Conservation (phyloP, 2,329 filamentous ascomycete genomes). For the Fusarium falciforme region DNA sequence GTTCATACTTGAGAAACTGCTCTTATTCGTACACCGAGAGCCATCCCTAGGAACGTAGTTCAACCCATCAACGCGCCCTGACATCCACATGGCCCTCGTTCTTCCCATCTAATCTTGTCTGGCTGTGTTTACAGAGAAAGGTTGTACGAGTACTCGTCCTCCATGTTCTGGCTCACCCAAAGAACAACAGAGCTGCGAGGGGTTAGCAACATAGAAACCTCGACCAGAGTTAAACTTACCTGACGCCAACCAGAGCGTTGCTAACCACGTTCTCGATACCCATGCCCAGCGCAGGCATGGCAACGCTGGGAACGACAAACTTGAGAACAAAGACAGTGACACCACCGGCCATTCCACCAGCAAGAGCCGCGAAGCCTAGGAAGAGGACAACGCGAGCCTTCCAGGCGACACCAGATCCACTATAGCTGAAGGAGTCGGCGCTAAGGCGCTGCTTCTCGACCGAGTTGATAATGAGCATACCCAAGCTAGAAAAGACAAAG, state of each 20-base stretch:
- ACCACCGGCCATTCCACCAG: slow-evolving; percentile 75
- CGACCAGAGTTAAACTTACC: slow-evolving; percentile 52
- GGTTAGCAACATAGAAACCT: slow-evolving; percentile 23
- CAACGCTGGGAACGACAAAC: slow-evolving; percentile 67
- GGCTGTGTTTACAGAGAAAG: slow-evolving; percentile 62
- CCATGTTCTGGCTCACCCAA: slow-evolving; percentile 79
- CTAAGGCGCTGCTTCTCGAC: slow-evolving; percentile 75
- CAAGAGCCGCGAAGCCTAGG: slow-evolving; percentile 72
- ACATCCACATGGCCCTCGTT: neutral
- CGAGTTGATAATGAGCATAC: slow-evolving; percentile 78
- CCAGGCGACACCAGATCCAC: slow-evolving; percentile 73
- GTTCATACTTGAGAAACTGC: neutral
- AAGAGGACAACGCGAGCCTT: slow-evolving; percentile 76
- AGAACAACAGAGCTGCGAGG: slow-evolving; percentile 67
- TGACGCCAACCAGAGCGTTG: slow-evolving; percentile 72
- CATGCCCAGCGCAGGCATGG: slow-evolving; percentile 72
- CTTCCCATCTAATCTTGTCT: slow-evolving; percentile 1
- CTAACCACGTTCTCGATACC: slow-evolving; percentile 74
- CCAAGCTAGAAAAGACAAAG: slow-evolving; percentile 73
- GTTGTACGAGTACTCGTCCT: slow-evolving; percentile 78
- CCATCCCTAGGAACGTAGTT: slow-evolving; percentile 3
- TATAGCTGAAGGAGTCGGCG: slow-evolving; percentile 72
- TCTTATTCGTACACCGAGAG: slow-evolving; percentile 33
- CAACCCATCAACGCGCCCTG: slow-evolving; percentile 17
- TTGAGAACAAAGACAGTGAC: slow-evolving; percentile 77